Evolutionary conservation across 257 asterid genomes (phyloP).

Genomic region (Solanum boliviense): DNA sequence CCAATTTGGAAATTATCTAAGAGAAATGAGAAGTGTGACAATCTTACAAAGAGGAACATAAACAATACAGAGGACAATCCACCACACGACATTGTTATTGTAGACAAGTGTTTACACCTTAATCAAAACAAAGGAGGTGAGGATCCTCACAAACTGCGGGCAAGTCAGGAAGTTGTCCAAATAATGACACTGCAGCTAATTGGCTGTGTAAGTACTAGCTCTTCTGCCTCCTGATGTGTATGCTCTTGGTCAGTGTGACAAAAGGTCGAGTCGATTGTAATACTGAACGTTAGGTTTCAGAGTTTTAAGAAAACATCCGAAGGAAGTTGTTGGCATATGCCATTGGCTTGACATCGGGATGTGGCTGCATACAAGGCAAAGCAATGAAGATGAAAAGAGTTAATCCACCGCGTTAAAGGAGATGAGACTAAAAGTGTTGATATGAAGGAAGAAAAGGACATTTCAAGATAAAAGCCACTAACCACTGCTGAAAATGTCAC

Average conservation of each 20-base stretch:
- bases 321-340: slow-evolving; percentile 94
- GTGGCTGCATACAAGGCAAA: slow-evolving; percentile 50
- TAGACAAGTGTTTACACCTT: slow-evolving; percentile 12
- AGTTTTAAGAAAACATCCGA: slow-evolving; percentile 51
- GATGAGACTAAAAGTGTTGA: neutral
- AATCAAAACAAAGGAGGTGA: neutral
- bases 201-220: neutral
- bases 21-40: neutral
- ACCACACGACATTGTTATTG: slow-evolving; percentile 10
- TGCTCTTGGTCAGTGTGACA: neutral
- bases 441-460: neutral
- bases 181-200: slow-evolving; percentile 10
- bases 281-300: neutral
- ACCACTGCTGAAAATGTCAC: slow-evolving; percentile 95
- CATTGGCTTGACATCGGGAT: slow-evolving; percentile 96
- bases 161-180: slow-evolving; percentile 3
- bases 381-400: neutral
- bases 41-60: neutral
- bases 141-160: neutral
- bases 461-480: slow-evolving; percentile 22
- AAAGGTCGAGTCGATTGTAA: neutral
- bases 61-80: neutral
- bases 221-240: neutral
- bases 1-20: neutral
- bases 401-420: neutral